phyloP scores from a whole-genome alignment of 139 green algal genomes.

The Desmodesmus armatus region DNA sequence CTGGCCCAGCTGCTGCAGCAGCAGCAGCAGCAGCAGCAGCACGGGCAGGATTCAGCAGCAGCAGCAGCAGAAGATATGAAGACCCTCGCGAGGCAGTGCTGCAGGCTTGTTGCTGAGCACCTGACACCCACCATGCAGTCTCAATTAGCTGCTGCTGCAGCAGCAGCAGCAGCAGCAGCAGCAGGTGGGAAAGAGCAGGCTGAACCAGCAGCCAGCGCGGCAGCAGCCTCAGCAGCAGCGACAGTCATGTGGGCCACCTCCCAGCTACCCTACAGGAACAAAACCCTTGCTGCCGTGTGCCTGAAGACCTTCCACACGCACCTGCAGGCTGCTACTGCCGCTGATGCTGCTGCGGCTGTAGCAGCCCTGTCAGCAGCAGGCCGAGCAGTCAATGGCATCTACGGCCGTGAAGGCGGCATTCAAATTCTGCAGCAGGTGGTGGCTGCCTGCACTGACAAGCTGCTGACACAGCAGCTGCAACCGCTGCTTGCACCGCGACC shows the following conservation, averaged over 20 bases:
- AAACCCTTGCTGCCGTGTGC: not conserved
- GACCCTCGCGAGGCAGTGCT: not conserved
- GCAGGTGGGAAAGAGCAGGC: not conserved
- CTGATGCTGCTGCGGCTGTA: constrained; percentile 2
- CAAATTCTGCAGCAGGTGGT: constrained; percentile 29
- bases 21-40: not conserved
- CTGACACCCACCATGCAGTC: not conserved
- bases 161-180: not conserved
- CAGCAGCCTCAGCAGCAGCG: constrained; percentile 3
- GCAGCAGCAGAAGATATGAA: not conserved
- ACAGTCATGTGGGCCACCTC: not conserved
- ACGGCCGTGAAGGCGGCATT: not conserved
- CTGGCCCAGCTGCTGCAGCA: constrained; percentile 5
- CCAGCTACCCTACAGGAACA: constrained; percentile 18
- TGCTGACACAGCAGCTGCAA: not conserved
- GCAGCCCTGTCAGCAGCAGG: constrained; percentile 27
- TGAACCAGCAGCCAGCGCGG: not conserved
- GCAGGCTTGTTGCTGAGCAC: not conserved
- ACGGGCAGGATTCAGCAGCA: not conserved
- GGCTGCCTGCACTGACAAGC: not conserved
- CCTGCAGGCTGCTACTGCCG: not conserved
- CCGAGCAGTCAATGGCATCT: not conserved
- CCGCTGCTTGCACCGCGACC: not conserved
- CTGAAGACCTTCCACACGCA: not conserved
- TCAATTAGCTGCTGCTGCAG: not conserved